phyloP scores from a whole-genome alignment of 2,329 filamentous ascomycete genomes.

The Phialophora expanda region DNA sequence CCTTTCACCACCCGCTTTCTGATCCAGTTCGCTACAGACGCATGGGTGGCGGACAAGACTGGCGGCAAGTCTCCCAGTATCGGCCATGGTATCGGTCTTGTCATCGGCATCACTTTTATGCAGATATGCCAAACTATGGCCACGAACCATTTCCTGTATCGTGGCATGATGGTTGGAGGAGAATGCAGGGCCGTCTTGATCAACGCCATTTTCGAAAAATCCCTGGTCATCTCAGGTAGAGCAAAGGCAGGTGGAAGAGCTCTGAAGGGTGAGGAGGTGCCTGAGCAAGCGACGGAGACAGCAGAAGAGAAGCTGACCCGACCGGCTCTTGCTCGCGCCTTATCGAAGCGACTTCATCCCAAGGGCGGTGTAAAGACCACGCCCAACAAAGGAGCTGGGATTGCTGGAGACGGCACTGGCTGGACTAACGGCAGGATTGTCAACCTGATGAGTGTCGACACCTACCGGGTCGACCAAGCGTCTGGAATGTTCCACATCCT shows the following conservation, averaged over 20 bases:
- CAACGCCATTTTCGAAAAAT: conserved; percentile 86
- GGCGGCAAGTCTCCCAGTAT: conserved; percentile 67
- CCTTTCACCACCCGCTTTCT: conserved; percentile 86
- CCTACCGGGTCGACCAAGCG: conserved; percentile 88
- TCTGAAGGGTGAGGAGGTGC: conserved; percentile 54
- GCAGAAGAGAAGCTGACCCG: conserved; percentile 48
- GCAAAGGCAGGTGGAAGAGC: conserved; percentile 80
- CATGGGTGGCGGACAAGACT: conserved; percentile 68
- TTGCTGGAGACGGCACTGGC: conserved; percentile 73
- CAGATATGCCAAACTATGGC: conserved; percentile 80
- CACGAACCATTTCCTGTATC: conserved; percentile 90
- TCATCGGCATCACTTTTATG: conserved; percentile 83
- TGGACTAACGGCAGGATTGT: conserved; percentile 93
- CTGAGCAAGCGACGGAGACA: conserved; percentile 55
- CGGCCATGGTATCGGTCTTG: conserved; percentile 77
- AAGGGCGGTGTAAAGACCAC: conserved; percentile 46
- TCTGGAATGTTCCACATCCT: conserved; percentile 87
- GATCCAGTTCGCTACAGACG: conserved; percentile 81
- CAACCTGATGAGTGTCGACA: conserved; percentile 94
- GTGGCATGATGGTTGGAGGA: conserved; percentile 88
- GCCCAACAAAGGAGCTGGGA: conserved; percentile 52
- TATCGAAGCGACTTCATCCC: conserved; percentile 50
- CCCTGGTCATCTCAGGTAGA: conserved; percentile 83
- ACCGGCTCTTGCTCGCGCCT: conserved; percentile 34
- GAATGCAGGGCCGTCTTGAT: conserved; percentile 82